These are phyloP conservation scores for Debaryomycetaceae sp. DNA, from an alignment of 1,139 yeast genomes.

Conservation along the genomic window DNA sequence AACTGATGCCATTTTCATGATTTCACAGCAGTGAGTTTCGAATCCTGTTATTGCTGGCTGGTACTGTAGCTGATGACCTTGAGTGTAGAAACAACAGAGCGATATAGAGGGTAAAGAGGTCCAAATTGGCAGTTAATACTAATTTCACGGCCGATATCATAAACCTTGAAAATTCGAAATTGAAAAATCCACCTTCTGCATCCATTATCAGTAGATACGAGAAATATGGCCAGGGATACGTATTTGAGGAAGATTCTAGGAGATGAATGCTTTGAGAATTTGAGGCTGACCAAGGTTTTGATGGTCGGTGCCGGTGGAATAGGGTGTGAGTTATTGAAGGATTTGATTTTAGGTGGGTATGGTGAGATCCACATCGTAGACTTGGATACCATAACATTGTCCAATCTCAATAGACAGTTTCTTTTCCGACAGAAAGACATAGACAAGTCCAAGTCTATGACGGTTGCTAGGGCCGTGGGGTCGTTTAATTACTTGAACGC, in stretches of 20 bases:
- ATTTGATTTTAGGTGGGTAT: constrained; percentile 76
- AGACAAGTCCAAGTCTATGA: constrained; percentile 77
- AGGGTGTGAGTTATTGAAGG: constrained; percentile 91
- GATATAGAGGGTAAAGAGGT: too few relatives aligned
- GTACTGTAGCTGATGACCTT: neutral
- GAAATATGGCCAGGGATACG: constrained; percentile 36
- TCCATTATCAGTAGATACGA: neutral
- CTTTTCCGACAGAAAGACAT: constrained; percentile 83
- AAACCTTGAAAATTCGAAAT: neutral
- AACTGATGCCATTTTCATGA: neutral
- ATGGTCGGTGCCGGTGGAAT: constrained; percentile 99
- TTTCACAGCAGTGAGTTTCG: neutral
- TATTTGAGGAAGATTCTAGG: constrained; percentile 47
- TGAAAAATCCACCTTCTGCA: neutral
- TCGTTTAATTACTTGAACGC: constrained; percentile 67
- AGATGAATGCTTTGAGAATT: constrained; percentile 22
- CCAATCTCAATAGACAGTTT: constrained; percentile 91
- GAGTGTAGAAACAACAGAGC: neutral
- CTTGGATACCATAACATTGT: constrained; percentile 87
- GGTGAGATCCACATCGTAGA: constrained; percentile 92
- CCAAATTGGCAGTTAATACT: neutral
- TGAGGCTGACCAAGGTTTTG: constrained; percentile 56
- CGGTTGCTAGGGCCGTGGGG: constrained; percentile 79
- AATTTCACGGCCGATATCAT: neutral
- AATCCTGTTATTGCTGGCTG: neutral